Base-by-base conservation (phyloP, 2,329 filamentous ascomycete genomes). In the Penicillium sp. region DNA sequence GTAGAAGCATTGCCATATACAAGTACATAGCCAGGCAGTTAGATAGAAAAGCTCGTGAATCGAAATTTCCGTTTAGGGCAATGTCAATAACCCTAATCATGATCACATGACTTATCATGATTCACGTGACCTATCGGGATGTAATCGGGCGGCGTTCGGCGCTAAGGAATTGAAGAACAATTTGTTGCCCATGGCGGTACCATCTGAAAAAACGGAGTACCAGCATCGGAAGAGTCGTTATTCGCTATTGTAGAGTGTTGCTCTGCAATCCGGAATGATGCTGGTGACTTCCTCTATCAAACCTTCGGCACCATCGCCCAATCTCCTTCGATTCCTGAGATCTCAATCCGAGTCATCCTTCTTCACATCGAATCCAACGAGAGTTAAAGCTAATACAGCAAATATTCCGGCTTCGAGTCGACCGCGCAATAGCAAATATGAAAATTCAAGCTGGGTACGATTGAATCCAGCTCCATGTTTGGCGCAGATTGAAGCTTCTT, bases 251-350 rank as follows among this genome's bases (percentile, higher is more conserved):
- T 47, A 55, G 52, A 48, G 52, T 12, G 20, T n/a, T 40, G 24
- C 45, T 55, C 45, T 55, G 18, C 52, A 55, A 48, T 33, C 45
- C 30, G 46, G 45, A 28, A 26, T 70, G 63, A 76, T 76, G 73
- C 66, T 74, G 62, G 67, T 70, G 60, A 62, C 66, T 54, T 59
- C 68, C 47, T 58, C 65, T 43, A 56, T 71, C 55, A 73, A 69
- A 63, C 65, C 71, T 45, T 69, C 67, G 52, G 75, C 71, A 62
- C 83, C 83, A 48, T 85, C 83, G 53, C 68, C 73, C 56, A 73
- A 72, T 45, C 81, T 93, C 20, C 78, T 94, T 61, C 85, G 85
- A 63, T 93, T 90, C 70, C 79, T 94, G 61, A 85, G 84, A 63
- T 83, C 79, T 54, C 89, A 92, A 71, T 84, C 88, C 62, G 81